These are phyloP conservation scores for Drechslerella dactyloides DNA, from an alignment of 2,329 filamentous ascomycete genomes.

Conservation along the genomic window DNA sequence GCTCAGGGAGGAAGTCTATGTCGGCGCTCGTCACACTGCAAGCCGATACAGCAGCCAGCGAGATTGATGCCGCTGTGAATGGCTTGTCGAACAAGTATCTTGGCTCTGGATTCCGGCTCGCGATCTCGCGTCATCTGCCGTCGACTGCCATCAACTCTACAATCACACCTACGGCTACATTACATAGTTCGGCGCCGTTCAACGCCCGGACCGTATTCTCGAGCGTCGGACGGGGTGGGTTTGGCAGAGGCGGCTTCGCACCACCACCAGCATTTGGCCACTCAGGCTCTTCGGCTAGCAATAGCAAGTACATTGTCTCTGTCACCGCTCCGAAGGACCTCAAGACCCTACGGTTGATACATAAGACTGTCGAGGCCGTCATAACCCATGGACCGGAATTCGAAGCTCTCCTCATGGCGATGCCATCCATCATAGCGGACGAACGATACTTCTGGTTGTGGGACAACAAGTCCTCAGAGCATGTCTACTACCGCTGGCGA, in stretches of 20 bases:
- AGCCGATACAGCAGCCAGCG: conserved; percentile 78
- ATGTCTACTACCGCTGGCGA: conserved; percentile 90
- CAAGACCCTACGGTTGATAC: conserved; percentile 79
- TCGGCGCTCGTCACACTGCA: conserved; percentile 81
- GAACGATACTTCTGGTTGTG: conserved; percentile 95
- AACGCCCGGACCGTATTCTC: conserved; percentile 72
- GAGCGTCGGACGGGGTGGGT: conserved; percentile 61
- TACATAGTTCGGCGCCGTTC: conserved; percentile 68
- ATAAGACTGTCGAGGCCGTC: conserved; percentile 82
- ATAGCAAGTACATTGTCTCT: conserved; percentile 65
- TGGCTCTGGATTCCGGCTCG: conserved; percentile 72
- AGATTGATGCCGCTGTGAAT: conserved; percentile 81
- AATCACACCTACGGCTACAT: conserved; percentile 62
- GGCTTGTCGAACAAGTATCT: conserved; percentile 71
- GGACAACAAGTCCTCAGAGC: conserved; percentile 78
- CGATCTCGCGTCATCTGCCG: conserved; percentile 80
- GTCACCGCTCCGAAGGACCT: conserved; percentile 79
- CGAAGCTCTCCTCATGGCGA: conserved; percentile 88
- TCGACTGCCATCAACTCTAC: conserved; percentile 69
- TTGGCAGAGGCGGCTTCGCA: conserved; percentile 71
- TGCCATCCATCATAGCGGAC: conserved; percentile 79
- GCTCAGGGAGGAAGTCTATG: conserved; percentile 71
- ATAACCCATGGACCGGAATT: conserved; percentile 83
- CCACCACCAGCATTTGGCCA: conserved; percentile 74
- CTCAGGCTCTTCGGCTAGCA: conserved; percentile 52